These are phyloP conservation scores for Saturnispora zaruensis DNA, from an alignment of 805 yeast species.

Conservation along the genomic window DNA sequence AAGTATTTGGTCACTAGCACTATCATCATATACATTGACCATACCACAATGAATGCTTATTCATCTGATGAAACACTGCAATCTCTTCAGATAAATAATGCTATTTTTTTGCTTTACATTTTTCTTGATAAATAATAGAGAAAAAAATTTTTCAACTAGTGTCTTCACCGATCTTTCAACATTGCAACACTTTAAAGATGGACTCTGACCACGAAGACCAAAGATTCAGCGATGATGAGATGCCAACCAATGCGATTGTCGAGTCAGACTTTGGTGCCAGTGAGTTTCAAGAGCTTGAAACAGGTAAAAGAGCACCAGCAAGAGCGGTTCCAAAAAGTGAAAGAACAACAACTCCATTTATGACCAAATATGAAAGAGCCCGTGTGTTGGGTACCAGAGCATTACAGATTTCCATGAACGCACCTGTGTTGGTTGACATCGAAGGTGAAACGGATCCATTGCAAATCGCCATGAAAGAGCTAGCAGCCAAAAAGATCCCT, in stretches of 20 bases:
- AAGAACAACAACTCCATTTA: constrained; percentile 93
- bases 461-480: constrained; percentile 95
- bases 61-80: not conserved
- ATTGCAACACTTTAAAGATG: constrained; percentile 1
- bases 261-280: constrained; percentile 32
- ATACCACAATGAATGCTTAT: constrained; percentile 6
- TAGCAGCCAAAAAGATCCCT: constrained; percentile 91
- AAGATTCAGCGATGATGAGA: constrained; percentile 34
- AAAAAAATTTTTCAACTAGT: constrained; percentile 11
- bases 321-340: constrained; percentile 83
- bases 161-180: not conserved
- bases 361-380: constrained; percentile 98
- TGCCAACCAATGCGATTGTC: constrained; percentile 55
- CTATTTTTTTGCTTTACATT: not conserved
- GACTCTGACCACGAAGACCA: constrained; percentile 7
- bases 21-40: not conserved
- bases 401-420: constrained; percentile 93
- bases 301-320: constrained; percentile 27
- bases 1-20: not conserved
- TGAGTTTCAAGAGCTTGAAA: constrained; percentile 30
- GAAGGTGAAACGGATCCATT: constrained; percentile 99
- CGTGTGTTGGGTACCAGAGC: constrained; percentile 97
- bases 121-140: not conserved
- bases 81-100: not conserved
- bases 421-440: constrained; percentile 94